These are phyloP conservation scores for Candida lessepsii DNA, from an alignment of 805 yeast genomes.

Conservation along the genomic window DNA sequence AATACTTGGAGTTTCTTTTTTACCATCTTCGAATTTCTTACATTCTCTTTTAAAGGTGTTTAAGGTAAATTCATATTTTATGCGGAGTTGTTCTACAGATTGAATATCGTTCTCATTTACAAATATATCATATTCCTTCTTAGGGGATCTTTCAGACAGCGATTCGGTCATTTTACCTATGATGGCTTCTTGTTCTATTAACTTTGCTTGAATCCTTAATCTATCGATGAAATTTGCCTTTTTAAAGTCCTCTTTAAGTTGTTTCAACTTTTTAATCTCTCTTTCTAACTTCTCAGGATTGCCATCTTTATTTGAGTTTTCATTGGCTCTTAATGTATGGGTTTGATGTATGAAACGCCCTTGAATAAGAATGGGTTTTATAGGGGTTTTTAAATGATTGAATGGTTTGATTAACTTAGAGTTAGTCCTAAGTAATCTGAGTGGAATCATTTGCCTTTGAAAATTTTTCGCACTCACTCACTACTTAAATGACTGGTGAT, in stretches of 20 bases:
- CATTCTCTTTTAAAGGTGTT: slow-evolving; percentile 26
- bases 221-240: slow-evolving; percentile 26
- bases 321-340: not conserved
- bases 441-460: slow-evolving; percentile 8
- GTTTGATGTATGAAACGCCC: slow-evolving; percentile 2
- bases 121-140: not conserved
- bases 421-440: slow-evolving; percentile 1
- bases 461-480: slow-evolving; percentile 9
- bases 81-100: slow-evolving; percentile 10
- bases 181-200: slow-evolving; percentile 23
- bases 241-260: slow-evolving; percentile 22
- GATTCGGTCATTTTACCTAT: slow-evolving; percentile 16
- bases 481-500: too few relatives aligned
- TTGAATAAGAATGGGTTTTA: not conserved
- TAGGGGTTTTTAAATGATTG: not conserved
- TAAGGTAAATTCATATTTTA: slow-evolving; percentile 19
- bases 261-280: slow-evolving; percentile 23
- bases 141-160: slow-evolving; percentile 17
- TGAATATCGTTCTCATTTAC: slow-evolving; percentile 14
- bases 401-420: slow-evolving; percentile 1
- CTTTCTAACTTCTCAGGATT: slow-evolving; percentile 16
- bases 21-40: slow-evolving; percentile 13
- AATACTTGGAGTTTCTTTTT: slow-evolving; percentile 18
- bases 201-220: slow-evolving; percentile 21
- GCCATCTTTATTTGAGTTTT: slow-evolving; percentile 1